Evolutionary conservation across 169 alveolate genomes (phyloP), one percentile per base, ranked within the genome.

Genomic region (Plasmodium yoelii): DNA sequence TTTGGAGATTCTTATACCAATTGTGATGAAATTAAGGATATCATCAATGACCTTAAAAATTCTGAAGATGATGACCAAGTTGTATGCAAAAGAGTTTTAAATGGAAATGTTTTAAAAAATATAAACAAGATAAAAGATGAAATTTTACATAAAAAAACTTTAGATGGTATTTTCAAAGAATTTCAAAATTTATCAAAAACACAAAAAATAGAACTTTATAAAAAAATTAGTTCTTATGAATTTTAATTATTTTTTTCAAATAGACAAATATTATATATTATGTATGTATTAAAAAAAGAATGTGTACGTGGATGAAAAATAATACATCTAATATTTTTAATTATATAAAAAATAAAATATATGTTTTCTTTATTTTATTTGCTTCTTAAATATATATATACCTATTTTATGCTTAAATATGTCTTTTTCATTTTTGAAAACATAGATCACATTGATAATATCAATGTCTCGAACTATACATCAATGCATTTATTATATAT

Each of bases 11-110:
- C 49, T 5, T 39, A 67, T 18, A n/a, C 67, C 42, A 70, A 82
- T 67, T 19, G 34, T 39, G 90, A 65, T 12, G 90, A 82, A 59
- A 56, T 82, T 15, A 57, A 82, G 34, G 55, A 82, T 22, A 42
- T 82, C 26, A 24, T 70, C 19, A 42, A 61, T 15, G 84, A 56
- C 64, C 34, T 68, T 51, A 34, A 26, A n/a, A 34, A 12, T 19
- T 44, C 65, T 1, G 90, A 82, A 15, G 65, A 42, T 8, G 90
- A 68, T 49, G 90, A 82, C 64, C 69, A 82, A 59, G 73, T 53
- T 39, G 90, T 46, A 28, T 82, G 90, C 55, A 82, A 59, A 47
- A 82, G 26, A 57, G 42, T 82, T 68, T 53, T 82, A 55, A 82
- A 55, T 55, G 84, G 69, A 51, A 57, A 59, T 9, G 69, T 63